Evolutionary conservation across 305 asterid genomes (phyloP).

Genomic region (Plantago rigida): DNA sequence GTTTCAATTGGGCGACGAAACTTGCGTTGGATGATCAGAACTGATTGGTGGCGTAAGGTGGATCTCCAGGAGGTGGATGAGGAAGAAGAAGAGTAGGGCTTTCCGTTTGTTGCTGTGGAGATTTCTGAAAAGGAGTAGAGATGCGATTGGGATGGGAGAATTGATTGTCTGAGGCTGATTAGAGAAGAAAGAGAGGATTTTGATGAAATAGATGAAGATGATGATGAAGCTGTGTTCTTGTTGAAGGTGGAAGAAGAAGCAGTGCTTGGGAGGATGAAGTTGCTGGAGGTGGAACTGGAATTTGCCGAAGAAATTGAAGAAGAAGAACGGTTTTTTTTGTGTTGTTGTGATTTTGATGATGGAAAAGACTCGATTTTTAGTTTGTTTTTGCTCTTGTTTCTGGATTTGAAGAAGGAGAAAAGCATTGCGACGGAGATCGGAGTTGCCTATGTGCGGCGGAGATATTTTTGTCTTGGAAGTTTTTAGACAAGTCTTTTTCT

Average conservation of each 20-base stretch:
- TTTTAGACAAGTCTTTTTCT: conserved; percentile 24
- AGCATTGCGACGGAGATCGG: conserved; percentile 24
- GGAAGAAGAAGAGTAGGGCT: conserved; percentile 39
- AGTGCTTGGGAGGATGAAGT: conserved; percentile 35
- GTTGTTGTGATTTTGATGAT: conserved; percentile 31
- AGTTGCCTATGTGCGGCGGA: conserved; percentile 5
- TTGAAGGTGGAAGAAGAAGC: conserved; percentile 46
- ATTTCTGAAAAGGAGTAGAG: conserved; percentile 44
- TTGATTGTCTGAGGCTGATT: conserved; percentile 42
- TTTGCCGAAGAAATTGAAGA: background rate
- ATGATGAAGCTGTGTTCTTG: conserved; percentile 20
- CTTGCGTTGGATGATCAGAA: conserved; percentile 51
- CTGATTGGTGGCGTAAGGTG: conserved; percentile 33
- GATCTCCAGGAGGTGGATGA: conserved; percentile 59
- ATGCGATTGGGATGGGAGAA: conserved; percentile 33
- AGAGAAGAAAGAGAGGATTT: conserved; percentile 31
- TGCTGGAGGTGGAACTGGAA: conserved; percentile 19
- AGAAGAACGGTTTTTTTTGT: conserved; percentile 16
- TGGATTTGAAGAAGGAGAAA: conserved; percentile 45
- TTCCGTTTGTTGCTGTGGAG: conserved; percentile 38
- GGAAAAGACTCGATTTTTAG: conserved; percentile 24
- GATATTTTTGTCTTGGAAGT: conserved; percentile 15
- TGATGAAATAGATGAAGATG: background rate
- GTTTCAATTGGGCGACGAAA: conserved; percentile 56
- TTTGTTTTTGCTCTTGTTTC: conserved; percentile 32